A percentile compares a stretch with the other conserved stretches of the same genome.
Evolutionary conservation across 345 rosid genomes (phyloP).

Genomic region (Clausena lansium): DNA sequence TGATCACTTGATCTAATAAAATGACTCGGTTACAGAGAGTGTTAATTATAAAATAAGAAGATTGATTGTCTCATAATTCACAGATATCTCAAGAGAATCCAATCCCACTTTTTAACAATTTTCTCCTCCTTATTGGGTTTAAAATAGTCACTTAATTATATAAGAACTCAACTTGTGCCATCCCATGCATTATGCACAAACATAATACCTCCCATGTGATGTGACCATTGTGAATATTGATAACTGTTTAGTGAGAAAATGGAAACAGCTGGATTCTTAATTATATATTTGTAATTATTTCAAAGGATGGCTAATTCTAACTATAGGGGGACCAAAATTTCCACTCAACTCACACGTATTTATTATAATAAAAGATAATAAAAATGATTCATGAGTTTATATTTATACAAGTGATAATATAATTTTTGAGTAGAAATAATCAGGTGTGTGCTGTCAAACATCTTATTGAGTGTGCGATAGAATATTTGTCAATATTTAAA

Average conservation of each 20-base stretch:
- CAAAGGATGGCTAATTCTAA: background rate
- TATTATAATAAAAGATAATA: background rate
- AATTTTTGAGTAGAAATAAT: too few relatives aligned
- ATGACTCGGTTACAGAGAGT: background rate
- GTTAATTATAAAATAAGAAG: background rate
- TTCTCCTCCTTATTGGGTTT: background rate
- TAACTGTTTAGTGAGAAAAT: background rate
- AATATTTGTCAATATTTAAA: too few relatives aligned
- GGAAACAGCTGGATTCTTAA: conserved; percentile 9
- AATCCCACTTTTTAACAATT: background rate
- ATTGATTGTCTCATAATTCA: conserved; percentile 4
- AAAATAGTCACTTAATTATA: background rate
- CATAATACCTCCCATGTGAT: background rate
- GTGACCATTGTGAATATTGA: background rate
- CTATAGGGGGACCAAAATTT: background rate
- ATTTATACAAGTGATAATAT: too few relatives aligned
- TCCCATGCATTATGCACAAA: background rate
- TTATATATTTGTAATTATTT: background rate
- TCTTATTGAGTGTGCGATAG: too few relatives aligned
- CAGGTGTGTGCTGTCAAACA: too few relatives aligned
- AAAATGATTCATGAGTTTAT: too few relatives aligned
- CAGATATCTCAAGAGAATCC: conserved; percentile 18
- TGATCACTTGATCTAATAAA: background rate
- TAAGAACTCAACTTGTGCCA: background rate
- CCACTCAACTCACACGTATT: background rate